phyloP scores from a whole-genome alignment of 176 grass and related monocot species.

The Avena sativa region DNA sequence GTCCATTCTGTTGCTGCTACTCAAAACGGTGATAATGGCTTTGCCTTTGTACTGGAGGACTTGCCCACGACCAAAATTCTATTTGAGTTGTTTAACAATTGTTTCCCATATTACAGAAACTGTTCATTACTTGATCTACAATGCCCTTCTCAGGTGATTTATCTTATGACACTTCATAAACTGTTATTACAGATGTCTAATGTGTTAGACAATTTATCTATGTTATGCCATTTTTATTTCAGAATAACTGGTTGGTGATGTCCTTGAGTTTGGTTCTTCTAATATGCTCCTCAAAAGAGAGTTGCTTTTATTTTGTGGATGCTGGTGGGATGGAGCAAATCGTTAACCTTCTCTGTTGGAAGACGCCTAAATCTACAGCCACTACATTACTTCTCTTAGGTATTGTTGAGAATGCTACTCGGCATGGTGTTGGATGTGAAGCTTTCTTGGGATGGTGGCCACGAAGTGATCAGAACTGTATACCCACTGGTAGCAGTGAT shows the following conservation, averaged over 20 bases:
- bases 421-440: conserved; percentile 87
- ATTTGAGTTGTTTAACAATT: conserved; percentile 62
- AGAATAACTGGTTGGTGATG: conserved; percentile 71
- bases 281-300: conserved; percentile 84
- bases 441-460: conserved; percentile 94
- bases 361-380: conserved; percentile 68
- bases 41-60: conserved; percentile 45
- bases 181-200: conserved; percentile 18
- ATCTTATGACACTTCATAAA: conserved; percentile 37
- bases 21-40: conserved; percentile 39
- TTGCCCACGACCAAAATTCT: conserved; percentile 60
- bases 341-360: conserved; percentile 60
- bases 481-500: conserved; percentile 62
- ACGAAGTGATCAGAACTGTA: conserved; percentile 48
- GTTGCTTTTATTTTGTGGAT: conserved; percentile 83
- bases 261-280: conserved; percentile 82
- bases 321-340: conserved; percentile 91
- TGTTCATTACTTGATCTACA: conserved; percentile 54
- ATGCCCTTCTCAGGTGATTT: conserved; percentile 65
- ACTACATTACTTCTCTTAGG: conserved; percentile 76
- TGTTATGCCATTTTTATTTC: conserved; percentile 42
- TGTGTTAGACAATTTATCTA: conserved; percentile 30
- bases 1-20: conserved; percentile 42
- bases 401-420: conserved; percentile 80
- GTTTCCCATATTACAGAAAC: conserved; percentile 73